Evolutionary conservation across 306 rosid species (phyloP).

Genomic region (Albizia julibrissin): DNA sequence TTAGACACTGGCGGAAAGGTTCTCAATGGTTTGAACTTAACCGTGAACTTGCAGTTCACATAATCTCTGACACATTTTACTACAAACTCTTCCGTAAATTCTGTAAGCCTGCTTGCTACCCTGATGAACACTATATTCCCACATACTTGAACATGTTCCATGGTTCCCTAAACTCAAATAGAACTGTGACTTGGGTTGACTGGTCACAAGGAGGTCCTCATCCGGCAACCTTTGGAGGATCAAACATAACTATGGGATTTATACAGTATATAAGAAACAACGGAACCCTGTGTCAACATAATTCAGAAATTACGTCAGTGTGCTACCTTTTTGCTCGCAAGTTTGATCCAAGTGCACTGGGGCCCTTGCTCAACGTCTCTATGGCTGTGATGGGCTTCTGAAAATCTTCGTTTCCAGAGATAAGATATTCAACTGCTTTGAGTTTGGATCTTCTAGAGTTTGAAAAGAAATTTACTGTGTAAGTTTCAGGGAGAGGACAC

Average conservation of each 20-base stretch:
- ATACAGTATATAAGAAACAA: constrained; percentile 64
- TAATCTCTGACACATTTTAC: constrained; percentile 66
- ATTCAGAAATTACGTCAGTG: constrained; percentile 64
- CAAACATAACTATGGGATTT: constrained; percentile 57
- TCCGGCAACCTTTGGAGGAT: constrained; percentile 64
- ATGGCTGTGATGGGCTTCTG: constrained; percentile 68
- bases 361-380: constrained; percentile 70
- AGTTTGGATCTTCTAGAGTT: constrained; percentile 22
- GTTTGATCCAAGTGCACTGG: constrained; percentile 67
- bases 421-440: constrained; percentile 2
- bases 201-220: constrained; percentile 94
- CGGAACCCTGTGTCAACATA: constrained; percentile 66
- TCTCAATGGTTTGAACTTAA: constrained; percentile 89
- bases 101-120: constrained; percentile 95
- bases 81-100: constrained; percentile 63
- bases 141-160: constrained; percentile 84
- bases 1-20: constrained; percentile 92
- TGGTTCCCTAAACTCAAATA: constrained; percentile 76
- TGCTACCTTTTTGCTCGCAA: constrained; percentile 93
- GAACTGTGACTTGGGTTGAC: constrained; percentile 91
- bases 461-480: neutral
- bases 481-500: neutral
- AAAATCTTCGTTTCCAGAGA: constrained; percentile 32
- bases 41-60: constrained; percentile 60
- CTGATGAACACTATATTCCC: constrained; percentile 91